Evolutionary conservation across 306 rosid genomes (phyloP).

Genomic region (Medicago lupulina): DNA sequence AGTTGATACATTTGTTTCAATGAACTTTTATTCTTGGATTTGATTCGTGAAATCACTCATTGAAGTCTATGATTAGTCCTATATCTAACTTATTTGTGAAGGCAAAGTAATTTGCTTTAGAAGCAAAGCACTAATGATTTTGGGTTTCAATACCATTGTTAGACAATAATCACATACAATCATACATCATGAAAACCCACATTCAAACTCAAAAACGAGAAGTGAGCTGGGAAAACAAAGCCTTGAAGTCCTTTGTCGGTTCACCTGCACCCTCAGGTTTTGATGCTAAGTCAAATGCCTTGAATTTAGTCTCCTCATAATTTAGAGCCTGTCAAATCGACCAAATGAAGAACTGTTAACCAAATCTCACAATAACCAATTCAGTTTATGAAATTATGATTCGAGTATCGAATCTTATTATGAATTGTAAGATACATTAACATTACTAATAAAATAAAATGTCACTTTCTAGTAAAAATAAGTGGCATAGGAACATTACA

Average conservation of each 20-base stretch:
- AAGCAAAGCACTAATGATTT: neutral
- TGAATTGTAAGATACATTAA: no score
- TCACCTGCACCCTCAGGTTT: constrained; percentile 80
- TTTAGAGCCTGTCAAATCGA: constrained; percentile 65
- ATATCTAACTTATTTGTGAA: constrained; percentile 6
- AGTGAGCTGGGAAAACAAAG: constrained; percentile 74
- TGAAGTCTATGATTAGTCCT: neutral
- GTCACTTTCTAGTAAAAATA: no score
- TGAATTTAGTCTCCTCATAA: constrained; percentile 75
- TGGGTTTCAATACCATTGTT: neutral
- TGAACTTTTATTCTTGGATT: neutral
- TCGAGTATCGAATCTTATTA: no score
- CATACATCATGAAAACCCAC: neutral
- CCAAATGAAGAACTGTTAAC: neutral
- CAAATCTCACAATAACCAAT: constrained; percentile 13
- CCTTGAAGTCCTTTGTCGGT: constrained; percentile 89
- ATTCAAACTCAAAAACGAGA: constrained; percentile 56
- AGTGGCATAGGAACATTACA: no score
- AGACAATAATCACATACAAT: neutral
- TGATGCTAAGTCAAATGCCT: constrained; percentile 90
- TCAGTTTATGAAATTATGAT: neutral
- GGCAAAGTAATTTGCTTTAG: neutral
- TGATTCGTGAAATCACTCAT: neutral
- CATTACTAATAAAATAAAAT: no score
- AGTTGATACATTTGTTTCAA: neutral